A percentile compares a stretch with the other conserved stretches of the same genome.
Evolutionary conservation across 2,329 filamentous ascomycete genomes (phyloP).

Genomic region (Monosporascus sp.): DNA sequence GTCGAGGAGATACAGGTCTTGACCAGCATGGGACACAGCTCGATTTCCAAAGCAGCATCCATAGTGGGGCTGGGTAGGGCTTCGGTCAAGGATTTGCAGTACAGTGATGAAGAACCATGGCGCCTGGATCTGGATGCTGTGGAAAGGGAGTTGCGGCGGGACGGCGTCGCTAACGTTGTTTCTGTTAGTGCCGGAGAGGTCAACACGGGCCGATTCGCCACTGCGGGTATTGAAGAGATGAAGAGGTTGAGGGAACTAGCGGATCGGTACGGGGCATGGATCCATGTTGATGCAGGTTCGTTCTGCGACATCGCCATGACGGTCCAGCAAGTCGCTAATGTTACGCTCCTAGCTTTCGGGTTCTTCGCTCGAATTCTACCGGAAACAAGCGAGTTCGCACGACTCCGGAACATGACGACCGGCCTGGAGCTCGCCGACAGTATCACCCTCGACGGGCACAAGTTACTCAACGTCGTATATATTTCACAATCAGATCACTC

Average conservation of each 20-base stretch:
- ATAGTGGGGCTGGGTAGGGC: slow-evolving; percentile 72
- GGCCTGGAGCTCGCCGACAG: slow-evolving; percentile 81
- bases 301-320: slow-evolving; percentile 3
- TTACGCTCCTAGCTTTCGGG: slow-evolving; percentile 61
- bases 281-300: slow-evolving; percentile 77
- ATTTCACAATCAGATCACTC: not conserved
- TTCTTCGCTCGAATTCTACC: slow-evolving; percentile 69
- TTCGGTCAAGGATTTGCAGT: slow-evolving; percentile 58
- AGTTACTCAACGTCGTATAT: slow-evolving; percentile 80
- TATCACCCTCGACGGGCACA: slow-evolving; percentile 82
- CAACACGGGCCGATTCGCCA: slow-evolving; percentile 81
- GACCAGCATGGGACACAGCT: slow-evolving; percentile 79
- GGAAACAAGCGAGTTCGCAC: slow-evolving; percentile 48
- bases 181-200: slow-evolving; percentile 83
- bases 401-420: slow-evolving; percentile 44
- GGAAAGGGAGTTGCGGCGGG: slow-evolving; percentile 50
- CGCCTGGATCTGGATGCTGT: slow-evolving; percentile 63
- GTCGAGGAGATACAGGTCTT: slow-evolving; percentile 69
- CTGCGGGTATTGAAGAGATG: slow-evolving; percentile 52
- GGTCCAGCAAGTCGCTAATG: not conserved
- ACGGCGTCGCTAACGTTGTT: slow-evolving; percentile 65
- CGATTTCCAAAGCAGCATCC: slow-evolving; percentile 75
- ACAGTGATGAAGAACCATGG: slow-evolving; percentile 54
- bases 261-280: slow-evolving; percentile 71
- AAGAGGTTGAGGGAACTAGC: slow-evolving; percentile 61